Percentiles rank a stretch among this genome's conserved stretches.
phyloP scores from a whole-genome alignment of 2,329 filamentous ascomycete species.

The Fusarium virguliforme region DNA sequence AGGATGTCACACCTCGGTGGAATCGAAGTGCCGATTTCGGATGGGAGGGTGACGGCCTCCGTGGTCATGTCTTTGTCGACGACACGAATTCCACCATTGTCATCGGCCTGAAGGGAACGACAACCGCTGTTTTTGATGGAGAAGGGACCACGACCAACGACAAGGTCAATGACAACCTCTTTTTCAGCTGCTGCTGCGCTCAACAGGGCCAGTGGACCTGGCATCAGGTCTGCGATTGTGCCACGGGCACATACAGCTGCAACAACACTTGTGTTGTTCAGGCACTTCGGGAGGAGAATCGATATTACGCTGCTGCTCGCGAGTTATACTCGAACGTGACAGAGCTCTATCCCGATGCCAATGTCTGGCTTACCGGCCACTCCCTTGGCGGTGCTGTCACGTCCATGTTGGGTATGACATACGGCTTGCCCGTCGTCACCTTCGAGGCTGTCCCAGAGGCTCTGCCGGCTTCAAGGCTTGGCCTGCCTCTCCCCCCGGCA shows the following conservation, averaged over 20 bases:
- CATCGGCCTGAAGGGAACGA: conserved; percentile 94
- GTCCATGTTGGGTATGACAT: conserved; percentile 91
- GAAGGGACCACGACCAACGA: conserved; percentile 97
- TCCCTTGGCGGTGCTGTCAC: conserved; percentile 92
- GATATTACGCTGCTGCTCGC: conserved; percentile 90
- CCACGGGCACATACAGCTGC: conserved; percentile 87
- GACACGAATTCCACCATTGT: conserved; percentile 88
- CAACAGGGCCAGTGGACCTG: conserved; percentile 93
- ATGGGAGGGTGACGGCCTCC: conserved; percentile 90
- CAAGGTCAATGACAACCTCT: conserved; percentile 97
- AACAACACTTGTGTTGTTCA: conserved; percentile 90
- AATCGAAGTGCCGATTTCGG: conserved; percentile 93
- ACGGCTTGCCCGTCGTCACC: conserved; percentile 90
- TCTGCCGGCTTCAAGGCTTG: conserved; percentile 85
- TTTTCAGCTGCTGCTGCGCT: conserved; percentile 97
- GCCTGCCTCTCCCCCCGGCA: conserved; percentile 88
- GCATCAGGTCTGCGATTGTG: conserved; percentile 94
- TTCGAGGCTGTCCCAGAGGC: conserved; percentile 96
- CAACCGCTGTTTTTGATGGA: conserved; percentile 93
- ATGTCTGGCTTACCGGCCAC: conserved; percentile 92
- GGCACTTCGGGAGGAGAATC: conserved; percentile 84
- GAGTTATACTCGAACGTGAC: conserved; percentile 96
- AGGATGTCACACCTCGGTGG: conserved; percentile 83
- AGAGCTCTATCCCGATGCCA: conserved; percentile 85
- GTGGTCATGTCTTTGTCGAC: conserved; percentile 94